phyloP scores from a whole-genome alignment of 176 grass and related monocot species.

The Guadua angustifolia region DNA sequence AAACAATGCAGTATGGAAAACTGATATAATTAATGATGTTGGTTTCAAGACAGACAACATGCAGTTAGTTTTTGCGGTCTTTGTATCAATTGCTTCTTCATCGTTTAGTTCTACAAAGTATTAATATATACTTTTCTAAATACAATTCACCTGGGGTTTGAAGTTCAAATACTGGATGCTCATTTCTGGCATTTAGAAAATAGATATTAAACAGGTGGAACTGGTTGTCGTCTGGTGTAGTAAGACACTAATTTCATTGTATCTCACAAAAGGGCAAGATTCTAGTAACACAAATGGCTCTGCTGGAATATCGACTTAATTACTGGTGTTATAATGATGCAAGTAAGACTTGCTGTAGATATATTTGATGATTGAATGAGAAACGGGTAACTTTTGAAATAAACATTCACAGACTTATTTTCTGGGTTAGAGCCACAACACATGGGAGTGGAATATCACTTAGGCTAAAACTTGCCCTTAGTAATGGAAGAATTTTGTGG shows the following conservation, averaged over 20 bases:
- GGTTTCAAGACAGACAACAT: not conserved
- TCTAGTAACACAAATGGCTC: too few relatives aligned
- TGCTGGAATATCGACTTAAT: not conserved
- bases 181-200: too few relatives aligned
- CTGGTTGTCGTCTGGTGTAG: too few relatives aligned
- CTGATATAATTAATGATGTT: not conserved
- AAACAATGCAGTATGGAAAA: not conserved
- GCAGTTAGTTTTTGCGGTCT: not conserved
- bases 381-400: not conserved
- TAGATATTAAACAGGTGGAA: too few relatives aligned
- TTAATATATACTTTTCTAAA: too few relatives aligned
- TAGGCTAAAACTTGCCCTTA: not conserved
- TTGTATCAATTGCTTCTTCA: not conserved
- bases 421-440: not conserved
- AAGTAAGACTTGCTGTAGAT: not conserved
- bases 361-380: not conserved
- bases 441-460: not conserved
- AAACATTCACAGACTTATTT: not conserved
- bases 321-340: not conserved
- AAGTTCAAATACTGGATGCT: too few relatives aligned
- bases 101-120: too few relatives aligned
- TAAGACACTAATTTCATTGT: too few relatives aligned
- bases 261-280: too few relatives aligned
- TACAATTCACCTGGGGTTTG: too few relatives aligned
- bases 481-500: not conserved